Evolutionary conservation across 352 stramenopile species (phyloP), one percentile per base, ranked within the genome.

Genomic region (Phytophthora hybrid): DNA sequence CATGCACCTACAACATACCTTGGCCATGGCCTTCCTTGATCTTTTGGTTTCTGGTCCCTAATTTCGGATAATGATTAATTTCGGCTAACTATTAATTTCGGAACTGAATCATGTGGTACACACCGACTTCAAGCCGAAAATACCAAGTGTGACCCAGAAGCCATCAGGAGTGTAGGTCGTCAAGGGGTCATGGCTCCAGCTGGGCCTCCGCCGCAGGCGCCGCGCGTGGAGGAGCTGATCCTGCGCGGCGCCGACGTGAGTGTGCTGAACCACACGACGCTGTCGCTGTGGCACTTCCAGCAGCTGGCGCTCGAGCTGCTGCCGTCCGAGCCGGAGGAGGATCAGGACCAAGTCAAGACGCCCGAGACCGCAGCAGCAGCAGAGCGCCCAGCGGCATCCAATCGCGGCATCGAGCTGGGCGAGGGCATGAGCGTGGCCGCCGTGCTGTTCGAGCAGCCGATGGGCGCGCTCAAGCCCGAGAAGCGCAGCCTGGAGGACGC

Each of bases 211-310:
- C 14, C 54, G 47, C 21, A 37, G 44, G 18, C 51, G 44, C 79
- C 69, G 44, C 72, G 66, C 51, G 73, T 93, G 55, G 74, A 89
- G 59, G 77, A 86, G 75, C 71, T 92, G 55, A 62, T 92, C 66
- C 79, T 95, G 41, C 73, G 68, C n/a, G 83, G 82, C 57, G 63
- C 68, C 32, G 87, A 95, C 73, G 74, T 95, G 52, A 82, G 68
- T 39, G 83, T 92, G 58, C 77, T 95, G 60, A 92, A 94, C 74
- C 87, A 86, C 58, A 80, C 85, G 74, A 88, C 83, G 52, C 76
- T 95, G 13, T 93, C 88, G 39, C 81, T 94, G 18, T 95, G 88
- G 88, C 88, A 95, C 74, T 91, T 93, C 68, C 79, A 87, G 58
- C 84, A 94, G 64, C 69, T 95, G 47, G 68, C 78, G 55, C 72